Conservation (phyloP, 2,329 filamentous ascomycete species). For the Penicillium sp. region DNA sequence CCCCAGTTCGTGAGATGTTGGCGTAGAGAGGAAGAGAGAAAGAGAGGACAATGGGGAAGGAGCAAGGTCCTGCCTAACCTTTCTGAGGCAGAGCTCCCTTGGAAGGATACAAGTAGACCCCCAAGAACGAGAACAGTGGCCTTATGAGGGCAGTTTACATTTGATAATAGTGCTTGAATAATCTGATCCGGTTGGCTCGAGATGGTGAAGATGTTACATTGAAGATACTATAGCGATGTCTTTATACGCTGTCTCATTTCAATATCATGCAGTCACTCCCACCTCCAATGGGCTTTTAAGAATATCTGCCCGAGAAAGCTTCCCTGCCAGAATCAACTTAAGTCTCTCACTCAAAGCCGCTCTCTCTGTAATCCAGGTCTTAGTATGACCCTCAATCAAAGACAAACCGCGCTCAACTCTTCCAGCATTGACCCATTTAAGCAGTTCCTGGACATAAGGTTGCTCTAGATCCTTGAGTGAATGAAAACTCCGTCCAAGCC, state of each 20-base stretch:
- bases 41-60: too few relatives aligned
- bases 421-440: slow-evolving; percentile 37
- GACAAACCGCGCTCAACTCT: slow-evolving; percentile 18
- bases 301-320: slow-evolving; percentile 5
- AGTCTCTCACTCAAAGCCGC: slow-evolving; percentile 24
- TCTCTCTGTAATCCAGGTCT: slow-evolving; percentile 29
- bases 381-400: slow-evolving; percentile 31
- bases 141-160: background rate
- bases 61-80: background rate
- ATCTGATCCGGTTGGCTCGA: too few relatives aligned
- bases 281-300: slow-evolving; percentile 6
- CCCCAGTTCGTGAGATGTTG: too few relatives aligned
- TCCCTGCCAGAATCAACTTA: slow-evolving; percentile 15
- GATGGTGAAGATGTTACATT: background rate
- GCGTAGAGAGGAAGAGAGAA: background rate
- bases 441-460: slow-evolving; percentile 32
- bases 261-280: background rate
- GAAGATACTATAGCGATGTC: too few relatives aligned
- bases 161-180: background rate
- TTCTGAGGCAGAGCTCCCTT: background rate
- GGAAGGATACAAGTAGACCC: background rate
- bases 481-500: slow-evolving; percentile 37
- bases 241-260: background rate
- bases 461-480: slow-evolving; percentile 37
- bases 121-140: background rate